Evolutionary conservation across 257 asterid genomes (phyloP).

Genomic region (Mentha longifolia): DNA sequence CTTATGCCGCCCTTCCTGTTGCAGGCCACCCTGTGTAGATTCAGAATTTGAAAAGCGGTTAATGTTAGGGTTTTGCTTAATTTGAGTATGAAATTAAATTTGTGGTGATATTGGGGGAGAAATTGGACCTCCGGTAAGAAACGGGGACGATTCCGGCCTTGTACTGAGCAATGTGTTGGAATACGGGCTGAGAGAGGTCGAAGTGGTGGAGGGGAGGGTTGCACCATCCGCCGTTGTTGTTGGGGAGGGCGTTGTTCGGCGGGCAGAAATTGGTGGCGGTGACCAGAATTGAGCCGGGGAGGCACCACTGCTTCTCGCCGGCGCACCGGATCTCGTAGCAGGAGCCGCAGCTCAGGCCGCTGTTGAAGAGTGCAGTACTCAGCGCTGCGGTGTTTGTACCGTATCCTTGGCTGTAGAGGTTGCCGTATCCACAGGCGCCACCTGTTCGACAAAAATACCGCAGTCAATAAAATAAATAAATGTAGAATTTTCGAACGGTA

Average conservation of each 20-base stretch:
- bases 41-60: background rate
- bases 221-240: constrained; percentile 88
- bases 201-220: constrained; percentile 85
- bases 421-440: constrained; percentile 92
- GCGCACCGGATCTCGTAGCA: constrained; percentile 68
- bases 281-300: constrained; percentile 65
- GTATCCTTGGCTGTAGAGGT: constrained; percentile 78
- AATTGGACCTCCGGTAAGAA: constrained; percentile 61
- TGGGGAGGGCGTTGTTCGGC: constrained; percentile 75
- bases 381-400: constrained; percentile 90
- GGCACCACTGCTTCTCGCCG: constrained; percentile 46
- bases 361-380: constrained; percentile 86
- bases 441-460: constrained; percentile 41
- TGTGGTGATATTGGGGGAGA: too few species aligned
- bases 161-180: constrained; percentile 78
- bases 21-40: constrained; percentile 64
- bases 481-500: too few species aligned
- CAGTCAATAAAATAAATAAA: background rate
- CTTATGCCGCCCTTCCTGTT: constrained; percentile 74
- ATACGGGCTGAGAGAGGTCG: constrained; percentile 82
- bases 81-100: too few species aligned
- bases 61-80: background rate
- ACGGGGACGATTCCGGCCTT: constrained; percentile 88
- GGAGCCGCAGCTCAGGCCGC: constrained; percentile 84
- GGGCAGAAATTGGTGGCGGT: constrained; percentile 94